These are phyloP conservation scores for Fusarium lateritium DNA, from an alignment of 2,329 filamentous ascomycete species.

Conservation along the genomic window DNA sequence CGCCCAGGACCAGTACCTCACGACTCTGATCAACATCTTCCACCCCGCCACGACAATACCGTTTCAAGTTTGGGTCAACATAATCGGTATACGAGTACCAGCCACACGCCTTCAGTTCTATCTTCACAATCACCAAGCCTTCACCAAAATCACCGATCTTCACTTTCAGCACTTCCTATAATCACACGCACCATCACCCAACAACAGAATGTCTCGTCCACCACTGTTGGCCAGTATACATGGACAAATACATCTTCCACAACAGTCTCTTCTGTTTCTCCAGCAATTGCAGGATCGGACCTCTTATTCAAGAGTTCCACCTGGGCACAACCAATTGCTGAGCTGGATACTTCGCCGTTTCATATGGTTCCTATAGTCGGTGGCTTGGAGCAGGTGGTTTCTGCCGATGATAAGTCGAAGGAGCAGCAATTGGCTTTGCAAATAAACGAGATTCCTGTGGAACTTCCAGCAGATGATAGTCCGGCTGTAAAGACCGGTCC, in stretches of 20 bases:
- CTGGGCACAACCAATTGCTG: slow-evolving; percentile 17
- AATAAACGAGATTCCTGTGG: slow-evolving; percentile 25
- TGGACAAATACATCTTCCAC: slow-evolving; percentile 32
- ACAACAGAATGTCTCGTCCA: slow-evolving; percentile 1
- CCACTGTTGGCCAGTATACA: slow-evolving; percentile 3
- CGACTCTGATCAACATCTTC: not conserved
- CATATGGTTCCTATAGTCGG: slow-evolving; percentile 19
- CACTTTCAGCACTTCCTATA: slow-evolving; percentile 1
- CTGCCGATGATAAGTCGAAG: not conserved
- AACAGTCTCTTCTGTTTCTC: slow-evolving; percentile 11
- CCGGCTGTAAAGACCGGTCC: not conserved
- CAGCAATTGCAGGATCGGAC: not conserved
- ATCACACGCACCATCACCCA: not conserved
- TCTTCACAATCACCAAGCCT: not conserved
- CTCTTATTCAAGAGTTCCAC: no score
- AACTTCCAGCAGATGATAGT: slow-evolving; percentile 13
- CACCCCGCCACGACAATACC: not conserved
- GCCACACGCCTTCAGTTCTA: slow-evolving; percentile 6
- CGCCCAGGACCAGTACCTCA: not conserved
- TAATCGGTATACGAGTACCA: not conserved
- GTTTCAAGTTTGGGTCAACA: slow-evolving; percentile 8
- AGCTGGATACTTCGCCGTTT: slow-evolving; percentile 25
- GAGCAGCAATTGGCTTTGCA: slow-evolving; percentile 17
- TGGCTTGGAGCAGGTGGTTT: not conserved
- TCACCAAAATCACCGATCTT: not conserved